These are phyloP conservation scores for Ammopiptanthus mongolicus DNA, from an alignment of 306 rosid species.

Conservation along the genomic window DNA sequence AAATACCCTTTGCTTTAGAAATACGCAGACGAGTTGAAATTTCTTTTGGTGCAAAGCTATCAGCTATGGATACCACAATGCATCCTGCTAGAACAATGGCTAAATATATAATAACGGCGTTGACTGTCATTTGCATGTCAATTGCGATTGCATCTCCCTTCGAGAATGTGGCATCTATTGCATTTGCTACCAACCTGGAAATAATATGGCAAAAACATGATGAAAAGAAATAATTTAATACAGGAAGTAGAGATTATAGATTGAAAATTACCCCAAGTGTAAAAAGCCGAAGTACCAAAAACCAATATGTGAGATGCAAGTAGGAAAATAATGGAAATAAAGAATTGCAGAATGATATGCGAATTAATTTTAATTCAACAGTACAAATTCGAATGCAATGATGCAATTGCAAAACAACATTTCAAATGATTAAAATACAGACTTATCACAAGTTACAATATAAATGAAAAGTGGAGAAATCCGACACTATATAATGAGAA, in stretches of 20 bases:
- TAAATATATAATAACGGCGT: conserved; percentile 70
- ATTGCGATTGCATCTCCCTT: conserved; percentile 94
- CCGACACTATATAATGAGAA: not conserved
- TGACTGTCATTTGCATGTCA: conserved; percentile 87
- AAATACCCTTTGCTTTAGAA: conserved; percentile 79
- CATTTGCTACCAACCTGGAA: conserved; percentile 80
- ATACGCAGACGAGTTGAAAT: conserved; percentile 72
- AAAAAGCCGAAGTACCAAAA: not conserved
- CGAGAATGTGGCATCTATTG: conserved; percentile 59
- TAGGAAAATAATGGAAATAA: not conserved
- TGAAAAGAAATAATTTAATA: not conserved
- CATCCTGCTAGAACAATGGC: conserved; percentile 78
- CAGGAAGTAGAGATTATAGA: not conserved
- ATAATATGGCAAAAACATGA: conserved; percentile 7
- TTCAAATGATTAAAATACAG: not conserved
- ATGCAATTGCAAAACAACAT: not conserved
- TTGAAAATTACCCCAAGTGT: not conserved
- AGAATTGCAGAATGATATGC: not conserved
- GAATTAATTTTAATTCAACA: not conserved
- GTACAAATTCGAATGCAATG: not conserved
- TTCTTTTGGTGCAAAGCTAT: conserved; percentile 83
- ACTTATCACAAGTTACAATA: not conserved
- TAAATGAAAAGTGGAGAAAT: not conserved
- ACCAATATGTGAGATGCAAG: not conserved
- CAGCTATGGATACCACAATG: conserved; percentile 85